A percentile compares a stretch with the other conserved stretches of the same genome.
Conservation (phyloP, 352 stramenopile species). For the Elongisporangium anandrum region DNA sequence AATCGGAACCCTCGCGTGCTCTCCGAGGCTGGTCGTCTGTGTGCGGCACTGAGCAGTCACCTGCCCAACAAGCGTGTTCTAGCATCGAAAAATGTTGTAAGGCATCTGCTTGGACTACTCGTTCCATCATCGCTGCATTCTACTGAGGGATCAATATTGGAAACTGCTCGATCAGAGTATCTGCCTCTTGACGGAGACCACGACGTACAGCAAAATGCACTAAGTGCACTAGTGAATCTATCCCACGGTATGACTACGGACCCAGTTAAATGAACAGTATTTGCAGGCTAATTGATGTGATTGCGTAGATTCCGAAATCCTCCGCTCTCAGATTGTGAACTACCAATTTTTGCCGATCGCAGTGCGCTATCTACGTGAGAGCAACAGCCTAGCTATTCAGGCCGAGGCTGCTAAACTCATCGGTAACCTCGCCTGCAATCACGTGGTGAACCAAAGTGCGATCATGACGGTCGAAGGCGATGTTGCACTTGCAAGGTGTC, state of each 20-base stretch:
- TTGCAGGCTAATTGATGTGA: not conserved
- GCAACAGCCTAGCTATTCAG: slow-evolving; percentile 24
- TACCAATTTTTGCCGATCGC: slow-evolving; percentile 39
- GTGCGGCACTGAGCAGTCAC: slow-evolving; percentile 40
- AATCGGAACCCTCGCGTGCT: slow-evolving; percentile 48
- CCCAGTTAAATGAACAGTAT: slow-evolving; percentile 4
- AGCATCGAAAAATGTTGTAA: slow-evolving; percentile 58
- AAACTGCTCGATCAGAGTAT: slow-evolving; percentile 15
- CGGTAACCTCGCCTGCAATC: slow-evolving; percentile 60
- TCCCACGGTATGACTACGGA: slow-evolving; percentile 58
- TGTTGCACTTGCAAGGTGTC: slow-evolving; percentile 22
- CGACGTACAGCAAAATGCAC: slow-evolving; percentile 37
- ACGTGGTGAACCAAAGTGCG: slow-evolving; percentile 66
- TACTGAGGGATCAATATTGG: no score
- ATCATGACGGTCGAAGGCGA: slow-evolving; percentile 61
- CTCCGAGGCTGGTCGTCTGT: slow-evolving; percentile 48
- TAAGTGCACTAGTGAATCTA: slow-evolving; percentile 67
- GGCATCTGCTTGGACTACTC: slow-evolving; percentile 37
- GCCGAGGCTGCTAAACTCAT: slow-evolving; percentile 59
- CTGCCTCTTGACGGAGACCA: slow-evolving; percentile 30
- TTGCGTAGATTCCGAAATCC: slow-evolving; percentile 56
- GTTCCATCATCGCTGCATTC: slow-evolving; percentile 7
- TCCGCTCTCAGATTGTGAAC: slow-evolving; percentile 67
- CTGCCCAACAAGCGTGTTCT: slow-evolving; percentile 66
- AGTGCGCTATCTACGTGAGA: slow-evolving; percentile 51